These are phyloP conservation scores for Pseudopyrenochaeta lycopersici DNA, from an alignment of 2,329 filamentous ascomycete species.

Conservation along the genomic window DNA sequence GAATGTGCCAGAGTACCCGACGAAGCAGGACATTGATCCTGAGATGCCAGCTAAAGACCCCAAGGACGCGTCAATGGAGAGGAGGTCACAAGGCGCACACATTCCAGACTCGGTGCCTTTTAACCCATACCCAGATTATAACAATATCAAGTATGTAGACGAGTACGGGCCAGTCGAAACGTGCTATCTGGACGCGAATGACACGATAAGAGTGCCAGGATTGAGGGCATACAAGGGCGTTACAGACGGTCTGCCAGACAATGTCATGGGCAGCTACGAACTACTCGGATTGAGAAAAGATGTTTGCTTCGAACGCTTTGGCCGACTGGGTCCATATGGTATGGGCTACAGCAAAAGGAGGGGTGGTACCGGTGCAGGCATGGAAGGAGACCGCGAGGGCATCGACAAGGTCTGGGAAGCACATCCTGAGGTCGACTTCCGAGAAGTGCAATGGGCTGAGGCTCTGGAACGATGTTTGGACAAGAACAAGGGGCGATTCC, in stretches of 20 bases:
- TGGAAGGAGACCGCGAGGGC: conserved; percentile 84
- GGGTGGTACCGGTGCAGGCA: conserved; percentile 84
- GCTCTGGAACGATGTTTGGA: conserved; percentile 77
- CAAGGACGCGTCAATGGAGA: conserved; percentile 37
- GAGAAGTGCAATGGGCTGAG: conserved; percentile 79
- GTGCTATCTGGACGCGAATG: conserved; percentile 79
- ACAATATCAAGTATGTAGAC: conserved; percentile 63
- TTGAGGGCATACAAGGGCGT: conserved; percentile 80
- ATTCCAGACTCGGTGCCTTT: conserved; percentile 58
- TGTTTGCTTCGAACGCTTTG: conserved; percentile 92
- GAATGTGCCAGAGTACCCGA: conserved; percentile 84
- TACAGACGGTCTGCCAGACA: conserved; percentile 83
- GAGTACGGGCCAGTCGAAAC: conserved; percentile 70
- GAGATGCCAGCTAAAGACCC: conserved; percentile 41
- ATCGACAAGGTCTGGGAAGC: conserved; percentile 80
- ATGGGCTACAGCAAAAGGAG: conserved; percentile 81
- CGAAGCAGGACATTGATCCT: conserved; percentile 61
- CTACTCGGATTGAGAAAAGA: conserved; percentile 80
- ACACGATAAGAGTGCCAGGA: conserved; percentile 71
- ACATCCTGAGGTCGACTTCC: conserved; percentile 77
- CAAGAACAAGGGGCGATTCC: conserved; percentile 76
- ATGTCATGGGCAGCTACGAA: conserved; percentile 87
- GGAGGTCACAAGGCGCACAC: conserved; percentile 38
- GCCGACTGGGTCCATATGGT: conserved; percentile 87
- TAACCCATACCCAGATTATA: conserved; percentile 73